A percentile compares a stretch with the other conserved stretches of the same genome.
phyloP scores from a whole-genome alignment of 495 filamentous ascomycete species.

The Podospora didyma region DNA sequence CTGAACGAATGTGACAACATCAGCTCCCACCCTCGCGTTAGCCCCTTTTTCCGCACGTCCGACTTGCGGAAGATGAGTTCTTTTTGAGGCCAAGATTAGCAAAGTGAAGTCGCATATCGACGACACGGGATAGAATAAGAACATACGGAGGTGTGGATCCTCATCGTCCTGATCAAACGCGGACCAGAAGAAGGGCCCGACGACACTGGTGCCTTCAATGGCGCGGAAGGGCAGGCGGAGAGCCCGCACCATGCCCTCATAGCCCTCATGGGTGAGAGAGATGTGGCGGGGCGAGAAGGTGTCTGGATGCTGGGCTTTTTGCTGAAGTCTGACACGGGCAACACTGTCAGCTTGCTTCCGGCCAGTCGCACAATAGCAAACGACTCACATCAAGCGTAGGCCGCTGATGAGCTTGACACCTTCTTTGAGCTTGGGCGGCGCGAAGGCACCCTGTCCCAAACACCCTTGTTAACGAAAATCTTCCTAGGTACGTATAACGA shows the following conservation, averaged over 20 bases:
- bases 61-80: conserved; percentile 55
- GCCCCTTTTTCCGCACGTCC: conserved; percentile 55
- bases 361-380: too few species aligned
- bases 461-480: too few species aligned
- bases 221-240: conserved; percentile 47
- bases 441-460: conserved; percentile 43
- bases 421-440: conserved; percentile 32
- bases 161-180: conserved; percentile 48
- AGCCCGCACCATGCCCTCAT: conserved; percentile 38
- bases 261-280: conserved; percentile 36
- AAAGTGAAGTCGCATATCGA: background rate
- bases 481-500: too few species aligned
- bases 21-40: conserved; percentile 54
- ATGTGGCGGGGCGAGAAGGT: conserved; percentile 48
- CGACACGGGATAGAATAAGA: background rate
- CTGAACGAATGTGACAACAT: conserved; percentile 53
- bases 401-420: conserved; percentile 40
- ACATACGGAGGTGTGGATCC: conserved; percentile 48
- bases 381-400: conserved; percentile 48
- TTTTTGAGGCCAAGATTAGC: conserved; percentile 11
- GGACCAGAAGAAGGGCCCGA: conserved; percentile 56
- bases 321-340: conserved; percentile 39
- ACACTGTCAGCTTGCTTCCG: too few species aligned
- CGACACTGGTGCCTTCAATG: conserved; percentile 47
- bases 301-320: conserved; percentile 44